A percentile compares a stretch with the other conserved stretches of the same genome.
phyloP scores from a whole-genome alignment of 2,329 filamentous ascomycete species.

The Fusarium sp. region DNA sequence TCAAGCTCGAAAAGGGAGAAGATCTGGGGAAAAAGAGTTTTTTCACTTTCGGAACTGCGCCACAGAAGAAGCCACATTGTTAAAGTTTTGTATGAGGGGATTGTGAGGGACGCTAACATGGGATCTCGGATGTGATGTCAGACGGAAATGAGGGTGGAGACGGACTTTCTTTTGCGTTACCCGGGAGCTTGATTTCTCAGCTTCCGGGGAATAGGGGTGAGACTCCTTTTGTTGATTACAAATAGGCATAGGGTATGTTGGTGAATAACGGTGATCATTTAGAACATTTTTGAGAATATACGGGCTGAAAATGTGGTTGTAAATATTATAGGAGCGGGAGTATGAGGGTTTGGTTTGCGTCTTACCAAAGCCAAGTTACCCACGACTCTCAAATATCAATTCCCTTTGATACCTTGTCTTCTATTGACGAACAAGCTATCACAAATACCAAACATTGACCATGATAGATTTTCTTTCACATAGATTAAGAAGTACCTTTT shows the following conservation, averaged over 20 bases:
- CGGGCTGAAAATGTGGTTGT: too few species aligned
- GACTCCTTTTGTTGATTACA: neutral
- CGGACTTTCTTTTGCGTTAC: neutral
- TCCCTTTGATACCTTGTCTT: too few species aligned
- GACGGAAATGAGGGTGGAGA: constrained; percentile 6
- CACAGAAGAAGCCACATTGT: constrained; percentile 17
- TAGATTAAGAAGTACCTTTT: too few species aligned
- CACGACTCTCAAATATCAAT: too few species aligned
- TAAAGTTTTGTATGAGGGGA: neutral
- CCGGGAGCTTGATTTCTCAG: neutral
- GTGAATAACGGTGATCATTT: too few species aligned
- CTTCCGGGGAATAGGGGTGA: neutral
- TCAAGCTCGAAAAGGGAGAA: neutral
- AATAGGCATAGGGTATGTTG: neutral
- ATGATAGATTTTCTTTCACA: too few species aligned
- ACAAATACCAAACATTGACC: too few species aligned
- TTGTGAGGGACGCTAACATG: neutral
- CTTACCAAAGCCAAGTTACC: too few species aligned
- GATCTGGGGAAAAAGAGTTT: constrained; percentile 23
- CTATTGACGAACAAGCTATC: too few species aligned
- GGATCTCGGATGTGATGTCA: neutral
- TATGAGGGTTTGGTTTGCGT: too few species aligned
- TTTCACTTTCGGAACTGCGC: constrained; percentile 10
- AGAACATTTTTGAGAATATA: too few species aligned
- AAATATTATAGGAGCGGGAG: too few species aligned